phyloP scores from a whole-genome alignment of 805 yeast species.

The Ogataea sp. region DNA sequence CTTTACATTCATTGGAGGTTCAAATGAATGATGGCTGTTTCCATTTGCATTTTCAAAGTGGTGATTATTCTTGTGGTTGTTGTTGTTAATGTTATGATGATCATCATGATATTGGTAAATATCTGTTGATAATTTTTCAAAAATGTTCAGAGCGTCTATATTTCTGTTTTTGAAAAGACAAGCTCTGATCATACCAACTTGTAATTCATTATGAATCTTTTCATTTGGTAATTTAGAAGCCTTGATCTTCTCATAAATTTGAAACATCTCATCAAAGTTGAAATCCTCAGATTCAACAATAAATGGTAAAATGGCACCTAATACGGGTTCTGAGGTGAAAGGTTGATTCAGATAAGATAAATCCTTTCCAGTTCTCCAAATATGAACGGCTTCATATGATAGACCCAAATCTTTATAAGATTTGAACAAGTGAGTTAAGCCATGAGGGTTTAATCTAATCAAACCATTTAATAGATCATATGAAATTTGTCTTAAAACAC shows the following conservation, averaged over 20 bases:
- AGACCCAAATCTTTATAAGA: slow-evolving; percentile 52
- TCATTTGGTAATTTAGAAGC: not conserved
- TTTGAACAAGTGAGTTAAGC: slow-evolving; percentile 48
- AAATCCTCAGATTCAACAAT: slow-evolving; percentile 51
- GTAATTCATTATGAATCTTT: slow-evolving; percentile 36
- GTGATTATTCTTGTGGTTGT: no score
- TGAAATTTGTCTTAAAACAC: slow-evolving; percentile 37
- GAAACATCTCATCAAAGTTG: slow-evolving; percentile 49
- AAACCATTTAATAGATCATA: slow-evolving; percentile 35
- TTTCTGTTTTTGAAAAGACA: slow-evolving; percentile 57
- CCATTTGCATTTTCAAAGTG: no score
- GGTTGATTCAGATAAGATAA: slow-evolving; percentile 28
- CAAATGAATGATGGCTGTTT: no score
- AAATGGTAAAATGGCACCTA: slow-evolving; percentile 63
- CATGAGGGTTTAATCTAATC: slow-evolving; percentile 36
- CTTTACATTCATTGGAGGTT: slow-evolving; percentile 24
- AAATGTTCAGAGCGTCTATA: slow-evolving; percentile 52
- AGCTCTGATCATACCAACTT: slow-evolving; percentile 66
- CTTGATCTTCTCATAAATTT: slow-evolving; percentile 36
- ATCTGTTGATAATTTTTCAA: slow-evolving; percentile 48
- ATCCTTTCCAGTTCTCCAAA: slow-evolving; percentile 59
- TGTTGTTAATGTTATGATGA: no score
- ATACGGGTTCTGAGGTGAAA: slow-evolving; percentile 55
- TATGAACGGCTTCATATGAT: slow-evolving; percentile 50
- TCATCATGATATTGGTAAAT: slow-evolving; percentile 29